Evolutionary conservation across 2,329 filamentous ascomycete genomes (phyloP).

Genomic region (Sarocladiaceae sp.): DNA sequence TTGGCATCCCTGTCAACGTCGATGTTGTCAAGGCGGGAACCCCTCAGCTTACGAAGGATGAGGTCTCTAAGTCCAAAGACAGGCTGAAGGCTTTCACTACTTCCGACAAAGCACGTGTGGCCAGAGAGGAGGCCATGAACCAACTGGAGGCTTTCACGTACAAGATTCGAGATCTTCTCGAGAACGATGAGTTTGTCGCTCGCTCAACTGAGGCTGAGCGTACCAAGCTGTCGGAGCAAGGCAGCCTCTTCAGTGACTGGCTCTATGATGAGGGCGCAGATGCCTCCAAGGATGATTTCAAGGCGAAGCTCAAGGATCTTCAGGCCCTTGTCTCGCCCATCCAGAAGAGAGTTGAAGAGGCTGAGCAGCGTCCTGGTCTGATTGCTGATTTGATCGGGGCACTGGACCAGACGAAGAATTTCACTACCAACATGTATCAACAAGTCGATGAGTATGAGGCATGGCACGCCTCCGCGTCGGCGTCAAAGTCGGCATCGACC

Average conservation of each 20-base stretch:
- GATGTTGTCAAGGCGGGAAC: constrained; percentile 43
- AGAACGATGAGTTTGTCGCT: constrained; percentile 66
- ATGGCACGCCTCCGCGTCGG: constrained; percentile 47
- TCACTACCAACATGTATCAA: constrained; percentile 62
- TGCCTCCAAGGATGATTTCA: constrained; percentile 68
- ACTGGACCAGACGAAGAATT: constrained; percentile 64
- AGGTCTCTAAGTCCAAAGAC: constrained; percentile 51
- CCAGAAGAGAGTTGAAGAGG: constrained; percentile 67
- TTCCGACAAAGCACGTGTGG: constrained; percentile 70
- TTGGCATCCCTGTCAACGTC: constrained; percentile 47
- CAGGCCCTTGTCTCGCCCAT: constrained; percentile 74
- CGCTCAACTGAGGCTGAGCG: constrained; percentile 66
- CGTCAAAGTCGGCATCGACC: constrained; percentile 39
- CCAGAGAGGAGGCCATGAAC: constrained; percentile 83
- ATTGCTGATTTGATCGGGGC: constrained; percentile 61
- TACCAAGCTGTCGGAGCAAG: constrained; percentile 57
- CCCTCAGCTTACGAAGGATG: constrained; percentile 41
- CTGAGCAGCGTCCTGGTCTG: constrained; percentile 61
- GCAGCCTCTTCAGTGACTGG: constrained; percentile 75
- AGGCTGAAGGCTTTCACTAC: constrained; percentile 78
- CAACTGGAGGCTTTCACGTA: constrained; percentile 93
- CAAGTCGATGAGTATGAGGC: constrained; percentile 64
- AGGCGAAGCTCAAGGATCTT: constrained; percentile 68
- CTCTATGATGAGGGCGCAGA: constrained; percentile 79
- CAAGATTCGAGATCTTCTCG: constrained; percentile 74